Evolutionary conservation across 148 eudicot species (phyloP).

Genomic region (Cornus controversa): DNA sequence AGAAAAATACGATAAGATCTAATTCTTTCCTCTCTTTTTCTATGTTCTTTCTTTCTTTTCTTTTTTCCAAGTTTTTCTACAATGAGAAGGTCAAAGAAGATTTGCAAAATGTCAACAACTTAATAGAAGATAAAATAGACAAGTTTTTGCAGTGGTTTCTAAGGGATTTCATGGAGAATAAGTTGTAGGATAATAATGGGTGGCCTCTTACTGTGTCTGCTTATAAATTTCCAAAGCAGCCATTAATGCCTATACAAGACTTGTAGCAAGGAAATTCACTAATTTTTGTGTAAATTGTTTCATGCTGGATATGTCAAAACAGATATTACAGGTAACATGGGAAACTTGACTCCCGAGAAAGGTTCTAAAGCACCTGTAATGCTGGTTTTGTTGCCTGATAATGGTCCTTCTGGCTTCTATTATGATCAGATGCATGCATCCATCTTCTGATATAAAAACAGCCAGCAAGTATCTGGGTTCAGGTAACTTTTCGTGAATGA

Average conservation of each 20-base stretch:
- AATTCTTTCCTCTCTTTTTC: too few relatives aligned
- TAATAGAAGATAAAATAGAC: slow-evolving; percentile 36
- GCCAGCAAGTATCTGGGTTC: background rate
- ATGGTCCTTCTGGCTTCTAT: slow-evolving; percentile 10
- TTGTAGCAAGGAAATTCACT: background rate
- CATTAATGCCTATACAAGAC: slow-evolving; percentile 13
- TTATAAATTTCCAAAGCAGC: slow-evolving; percentile 13
- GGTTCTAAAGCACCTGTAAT: slow-evolving; percentile 15
- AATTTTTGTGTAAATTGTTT: background rate
- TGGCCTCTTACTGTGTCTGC: background rate
- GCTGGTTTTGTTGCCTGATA: slow-evolving; percentile 13
- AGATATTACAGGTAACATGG: background rate
- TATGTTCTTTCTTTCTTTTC: background rate
- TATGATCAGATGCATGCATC: slow-evolving; percentile 2
- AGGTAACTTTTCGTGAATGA: background rate
- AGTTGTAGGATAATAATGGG: slow-evolving; percentile 26
- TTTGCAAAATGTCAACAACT: slow-evolving; percentile 19
- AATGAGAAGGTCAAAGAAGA: slow-evolving; percentile 24
- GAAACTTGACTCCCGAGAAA: slow-evolving; percentile 10
- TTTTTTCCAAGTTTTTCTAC: background rate
- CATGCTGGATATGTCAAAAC: slow-evolving; percentile 13
- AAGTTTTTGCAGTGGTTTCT: slow-evolving; percentile 26
- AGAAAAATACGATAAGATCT: too few relatives aligned
- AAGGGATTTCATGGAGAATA: slow-evolving; percentile 28
- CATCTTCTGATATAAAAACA: background rate